A percentile compares a stretch with the other conserved stretches of the same genome.
Conservation (phyloP, 306 rosid genomes). For the Inga oerstediana region DNA sequence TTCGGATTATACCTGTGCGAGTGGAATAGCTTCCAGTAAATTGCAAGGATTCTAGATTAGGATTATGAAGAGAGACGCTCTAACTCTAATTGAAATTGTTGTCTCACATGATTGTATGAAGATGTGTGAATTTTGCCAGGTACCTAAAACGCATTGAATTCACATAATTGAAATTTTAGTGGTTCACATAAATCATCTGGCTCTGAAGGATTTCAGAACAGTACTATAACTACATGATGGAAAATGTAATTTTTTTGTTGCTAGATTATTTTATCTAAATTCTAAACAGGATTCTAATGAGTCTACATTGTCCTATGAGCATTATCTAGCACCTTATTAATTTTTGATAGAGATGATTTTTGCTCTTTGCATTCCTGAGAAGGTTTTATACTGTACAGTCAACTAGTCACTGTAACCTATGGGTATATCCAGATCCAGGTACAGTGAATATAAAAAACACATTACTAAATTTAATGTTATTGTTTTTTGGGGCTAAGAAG, state of each 20-base stretch:
- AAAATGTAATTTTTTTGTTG: background rate
- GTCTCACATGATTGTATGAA: background rate
- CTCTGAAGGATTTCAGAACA: constrained; percentile 1
- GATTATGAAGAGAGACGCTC: background rate
- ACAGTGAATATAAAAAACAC: background rate
- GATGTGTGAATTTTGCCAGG: background rate
- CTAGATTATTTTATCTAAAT: background rate
- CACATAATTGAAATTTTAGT: background rate
- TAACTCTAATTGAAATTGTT: background rate
- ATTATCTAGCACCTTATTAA: background rate
- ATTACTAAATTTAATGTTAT: background rate
- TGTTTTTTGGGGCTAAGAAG: background rate
- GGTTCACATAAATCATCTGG: background rate
- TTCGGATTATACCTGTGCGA: background rate
- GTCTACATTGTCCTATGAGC: background rate
- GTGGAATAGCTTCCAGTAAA: background rate
- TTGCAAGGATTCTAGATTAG: background rate
- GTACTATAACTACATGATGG: background rate
- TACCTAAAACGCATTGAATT: background rate
- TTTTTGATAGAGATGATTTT: background rate
- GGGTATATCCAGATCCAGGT: background rate
- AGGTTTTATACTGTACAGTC: constrained; percentile 1
- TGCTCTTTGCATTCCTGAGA: background rate
- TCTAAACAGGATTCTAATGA: background rate
- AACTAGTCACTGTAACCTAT: background rate